Conservation (phyloP, 306 rosid species). For the Quercus suber region DNA sequence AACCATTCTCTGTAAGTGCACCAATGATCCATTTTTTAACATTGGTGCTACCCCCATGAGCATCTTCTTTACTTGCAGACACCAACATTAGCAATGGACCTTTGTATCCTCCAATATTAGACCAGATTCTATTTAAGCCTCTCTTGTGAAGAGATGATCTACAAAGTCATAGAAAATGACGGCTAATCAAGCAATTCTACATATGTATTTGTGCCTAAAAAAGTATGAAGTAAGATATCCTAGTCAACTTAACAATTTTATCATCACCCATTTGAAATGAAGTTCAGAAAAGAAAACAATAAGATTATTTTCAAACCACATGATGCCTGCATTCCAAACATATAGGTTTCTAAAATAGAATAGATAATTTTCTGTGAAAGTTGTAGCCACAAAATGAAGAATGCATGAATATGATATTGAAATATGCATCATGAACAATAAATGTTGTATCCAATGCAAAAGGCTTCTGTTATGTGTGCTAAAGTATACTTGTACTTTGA, state of each 20-base stretch:
- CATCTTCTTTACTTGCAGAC: slow-evolving; percentile 51
- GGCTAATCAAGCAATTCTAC: slow-evolving; percentile 18
- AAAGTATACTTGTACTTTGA: too few species aligned
- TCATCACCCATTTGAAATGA: background rate
- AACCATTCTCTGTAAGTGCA: slow-evolving; percentile 57
- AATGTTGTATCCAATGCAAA: too few species aligned
- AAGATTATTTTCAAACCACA: background rate
- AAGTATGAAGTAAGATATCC: background rate
- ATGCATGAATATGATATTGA: background rate
- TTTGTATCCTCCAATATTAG: slow-evolving; percentile 71
- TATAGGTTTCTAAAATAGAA: background rate
- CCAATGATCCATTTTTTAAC: slow-evolving; percentile 72
- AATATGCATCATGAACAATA: background rate
- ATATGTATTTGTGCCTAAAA: background rate
- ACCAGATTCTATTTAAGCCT: slow-evolving; percentile 92
- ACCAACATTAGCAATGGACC: slow-evolving; percentile 77
- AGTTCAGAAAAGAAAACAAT: background rate
- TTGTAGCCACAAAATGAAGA: background rate
- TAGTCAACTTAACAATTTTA: background rate
- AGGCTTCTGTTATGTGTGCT: too few species aligned
- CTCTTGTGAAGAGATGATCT: slow-evolving; percentile 90
- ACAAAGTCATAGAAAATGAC: slow-evolving; percentile 17
- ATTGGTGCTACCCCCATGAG: slow-evolving; percentile 35
- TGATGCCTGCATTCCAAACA: too few species aligned
- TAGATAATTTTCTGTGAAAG: background rate